Evolutionary conservation across 2,329 filamentous ascomycete species (phyloP), one percentile per base, ranked within the genome.

Genomic region (Trichoderma harzianum): DNA sequence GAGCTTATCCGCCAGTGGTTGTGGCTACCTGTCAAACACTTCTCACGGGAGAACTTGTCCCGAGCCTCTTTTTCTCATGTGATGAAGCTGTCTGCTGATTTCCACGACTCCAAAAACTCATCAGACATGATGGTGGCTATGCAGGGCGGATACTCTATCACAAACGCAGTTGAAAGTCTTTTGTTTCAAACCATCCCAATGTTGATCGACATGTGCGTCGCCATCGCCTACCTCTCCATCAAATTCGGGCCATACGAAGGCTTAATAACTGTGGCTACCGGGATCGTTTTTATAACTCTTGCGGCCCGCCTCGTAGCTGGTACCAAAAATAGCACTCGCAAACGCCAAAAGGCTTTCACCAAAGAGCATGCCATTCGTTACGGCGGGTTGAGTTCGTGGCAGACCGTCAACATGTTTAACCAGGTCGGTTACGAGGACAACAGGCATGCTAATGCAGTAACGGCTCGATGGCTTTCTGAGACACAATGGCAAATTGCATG

Each of bases 171-270:
- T 5, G 89, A 91, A 76, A 86, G 84, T 10, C 82, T 90, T 28
- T 84, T 88, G 60, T 88, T 91, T 66, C 84, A 86, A 32, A 85
- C 89, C 7, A 79, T 88, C 6, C 88, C 89, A 3, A 89, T 89
- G 85, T 76, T 91, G 3, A 84, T 89, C 66, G 89, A 91, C 77
- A 83, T 91, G 78, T 78, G 82, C 5, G 82, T 91, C 34, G 89
- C 89, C 6, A 86, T 90, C 51, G 80, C 87, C 26, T 91, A 91
- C 73, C 83, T 91, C 32, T 88, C 88, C 2, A 78, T 86, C 71
- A 87, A 83, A 4, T 88, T 90, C 74, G 88, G 87, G 3, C 85
- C 88, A 0, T 90, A 90, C 74, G 89, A 91, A 78, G 87, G 88
- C 16, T 85, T 91, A 64, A 90, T 90, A 73, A 89, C 88, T 4